These are phyloP conservation scores for Apocynum venetum DNA, from an alignment of 257 asterid species.

Conservation along the genomic window DNA sequence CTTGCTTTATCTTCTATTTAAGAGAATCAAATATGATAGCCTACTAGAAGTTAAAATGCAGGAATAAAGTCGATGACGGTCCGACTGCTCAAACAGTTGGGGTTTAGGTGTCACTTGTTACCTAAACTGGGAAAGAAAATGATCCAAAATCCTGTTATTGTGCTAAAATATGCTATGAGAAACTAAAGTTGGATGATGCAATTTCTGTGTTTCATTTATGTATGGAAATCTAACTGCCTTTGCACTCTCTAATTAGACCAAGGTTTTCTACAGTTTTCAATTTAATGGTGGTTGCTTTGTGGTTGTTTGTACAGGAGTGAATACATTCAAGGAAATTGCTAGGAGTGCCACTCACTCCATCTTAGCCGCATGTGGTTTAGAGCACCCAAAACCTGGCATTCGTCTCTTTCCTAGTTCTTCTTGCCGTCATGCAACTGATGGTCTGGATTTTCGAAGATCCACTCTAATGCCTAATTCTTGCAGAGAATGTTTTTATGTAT, in stretches of 20 bases:
- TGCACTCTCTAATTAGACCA: neutral
- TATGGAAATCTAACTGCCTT: neutral
- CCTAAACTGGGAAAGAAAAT: neutral
- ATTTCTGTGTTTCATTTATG: neutral
- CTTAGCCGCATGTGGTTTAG: constrained; percentile 62
- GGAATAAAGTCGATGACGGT: neutral
- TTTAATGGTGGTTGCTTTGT: constrained; percentile 1
- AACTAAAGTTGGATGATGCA: neutral
- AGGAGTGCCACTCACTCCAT: constrained; percentile 63
- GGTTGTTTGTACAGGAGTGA: constrained; percentile 36
- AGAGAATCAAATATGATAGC: no score
- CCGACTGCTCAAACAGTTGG: neutral
- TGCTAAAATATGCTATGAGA: neutral
- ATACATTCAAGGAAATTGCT: constrained; percentile 60
- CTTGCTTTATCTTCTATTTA: no score
- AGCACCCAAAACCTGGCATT: constrained; percentile 37
- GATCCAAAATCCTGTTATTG: neutral
- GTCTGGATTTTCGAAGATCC: constrained; percentile 32
- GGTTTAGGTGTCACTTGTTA: neutral
- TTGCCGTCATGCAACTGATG: constrained; percentile 41
- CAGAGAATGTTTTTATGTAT: constrained; percentile 56
- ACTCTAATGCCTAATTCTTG: constrained; percentile 60
- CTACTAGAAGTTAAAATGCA: no score
- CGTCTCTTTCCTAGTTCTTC: constrained; percentile 30
- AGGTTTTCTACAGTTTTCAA: neutral